Base-by-base conservation (phyloP, 2,329 filamentous ascomycete genomes). In the Monilinia vaccinii-corymbosi region DNA sequence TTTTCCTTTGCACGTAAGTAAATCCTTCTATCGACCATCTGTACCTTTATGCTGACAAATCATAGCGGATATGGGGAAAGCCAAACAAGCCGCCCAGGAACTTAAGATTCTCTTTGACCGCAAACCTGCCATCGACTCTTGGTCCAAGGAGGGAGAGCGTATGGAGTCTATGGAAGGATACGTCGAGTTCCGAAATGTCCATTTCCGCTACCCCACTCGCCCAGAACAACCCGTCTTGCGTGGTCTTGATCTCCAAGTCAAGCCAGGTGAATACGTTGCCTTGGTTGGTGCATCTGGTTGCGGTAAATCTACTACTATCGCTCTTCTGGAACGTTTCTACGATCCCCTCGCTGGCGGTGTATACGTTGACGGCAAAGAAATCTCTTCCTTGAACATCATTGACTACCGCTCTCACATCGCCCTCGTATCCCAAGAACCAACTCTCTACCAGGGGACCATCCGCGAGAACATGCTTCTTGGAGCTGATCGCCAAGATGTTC, bases 201-300 rank as follows among this genome's bases (percentile, higher is more conserved):
- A 96, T 72, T 97, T 97, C 81, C 84, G 91, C 46, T 99, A 97
- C 70, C 92, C 93, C 0, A 96, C 91, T 0, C 84, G 94, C 1
- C 89, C 90, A 0, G 91, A 96, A 67, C 90, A 96, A 67, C 89
- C 91, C n/a, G 91, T 97, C 0, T 84, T 97, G 3, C 87, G 90
- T 32, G 93, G 92, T 0, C 78, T 97, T 13, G 86, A 93, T 73
- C 78, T 93, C 8, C 78, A 76, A 16, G 82, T 93, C 46, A 82
- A 85, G 32, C 88, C 89, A 0, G 90, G 89, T 4, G 88, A 93
- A 71, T 94, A 93, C 68, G 81, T 93, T 9, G 94, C 93, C 0
- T 81, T 97, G 2, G 94, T 97, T 10, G 94, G 94, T n/a, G 88
- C 93, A 0, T 94, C 88, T 49, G 93, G 94, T 3, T 96, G 92